These are phyloP conservation scores for Herpetospermum pedunculosum DNA, from an alignment of 306 rosid species.

Conservation along the genomic window DNA sequence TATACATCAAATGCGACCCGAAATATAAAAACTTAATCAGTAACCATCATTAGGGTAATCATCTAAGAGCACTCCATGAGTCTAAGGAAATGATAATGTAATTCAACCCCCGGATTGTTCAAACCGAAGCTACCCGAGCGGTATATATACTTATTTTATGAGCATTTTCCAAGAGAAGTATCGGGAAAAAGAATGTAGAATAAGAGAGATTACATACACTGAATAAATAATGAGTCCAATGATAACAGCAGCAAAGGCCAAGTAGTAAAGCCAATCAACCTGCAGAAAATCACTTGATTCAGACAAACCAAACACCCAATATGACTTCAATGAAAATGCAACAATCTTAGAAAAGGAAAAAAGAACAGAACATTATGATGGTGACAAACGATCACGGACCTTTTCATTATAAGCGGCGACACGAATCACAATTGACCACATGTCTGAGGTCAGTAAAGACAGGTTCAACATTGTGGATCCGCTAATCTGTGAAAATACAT, in stretches of 20 bases:
- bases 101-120: not conserved
- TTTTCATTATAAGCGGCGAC: constrained; percentile 75
- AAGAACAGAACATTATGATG: not conserved
- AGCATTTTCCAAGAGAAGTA: not conserved
- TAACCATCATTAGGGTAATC: not conserved
- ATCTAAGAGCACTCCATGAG: not conserved
- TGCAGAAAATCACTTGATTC: constrained; percentile 17
- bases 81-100: not conserved
- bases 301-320: not conserved
- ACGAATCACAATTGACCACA: constrained; percentile 95
- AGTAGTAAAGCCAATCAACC: constrained; percentile 97
- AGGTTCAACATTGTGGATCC: constrained; percentile 95
- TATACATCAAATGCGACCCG: not conserved
- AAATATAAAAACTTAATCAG: not conserved
- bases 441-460: constrained; percentile 90
- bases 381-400: constrained; percentile 25
- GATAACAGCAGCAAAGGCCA: constrained; percentile 68
- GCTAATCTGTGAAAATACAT: constrained; percentile 33
- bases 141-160: not conserved
- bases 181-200: not conserved
- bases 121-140: not conserved
- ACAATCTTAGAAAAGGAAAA: not conserved
- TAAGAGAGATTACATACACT: constrained; percentile 35
- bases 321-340: not conserved
- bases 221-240: constrained; percentile 76